phyloP scores from a whole-genome alignment of 108 stramenopile species.

The Nitzschia sp. region DNA sequence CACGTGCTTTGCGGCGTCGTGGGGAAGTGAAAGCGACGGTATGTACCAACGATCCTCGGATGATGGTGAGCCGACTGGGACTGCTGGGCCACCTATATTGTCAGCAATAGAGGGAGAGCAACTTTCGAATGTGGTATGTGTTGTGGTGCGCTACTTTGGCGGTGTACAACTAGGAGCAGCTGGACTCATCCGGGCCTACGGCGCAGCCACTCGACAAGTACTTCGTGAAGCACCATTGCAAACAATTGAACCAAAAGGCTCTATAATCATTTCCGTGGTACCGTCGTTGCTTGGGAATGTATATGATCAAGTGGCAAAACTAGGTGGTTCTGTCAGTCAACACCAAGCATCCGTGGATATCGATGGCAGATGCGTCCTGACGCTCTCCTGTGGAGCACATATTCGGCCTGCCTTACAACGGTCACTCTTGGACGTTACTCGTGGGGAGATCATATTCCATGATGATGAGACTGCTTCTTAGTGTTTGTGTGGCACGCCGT shows the following conservation, averaged over 20 bases:
- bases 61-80: constrained; percentile 87
- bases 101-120: constrained; percentile 71
- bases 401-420: constrained; percentile 28
- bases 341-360: constrained; percentile 47
- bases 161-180: constrained; percentile 86
- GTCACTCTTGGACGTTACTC: constrained; percentile 64
- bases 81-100: constrained; percentile 74
- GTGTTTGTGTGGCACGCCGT: too few species aligned
- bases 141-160: constrained; percentile 81
- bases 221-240: constrained; percentile 54
- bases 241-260: constrained; percentile 51
- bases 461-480: not conserved
- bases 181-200: constrained; percentile 85
- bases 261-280: constrained; percentile 20
- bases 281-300: constrained; percentile 42
- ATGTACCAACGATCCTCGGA: constrained; percentile 73
- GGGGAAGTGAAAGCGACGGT: constrained; percentile 9
- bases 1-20: constrained; percentile 64
- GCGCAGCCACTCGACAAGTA: constrained; percentile 63
- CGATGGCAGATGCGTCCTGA: constrained; percentile 53
- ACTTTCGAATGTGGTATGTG: constrained; percentile 67
- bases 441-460: constrained; percentile 38
- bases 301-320: constrained; percentile 52
- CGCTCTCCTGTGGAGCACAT: constrained; percentile 57
- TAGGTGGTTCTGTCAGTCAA: constrained; percentile 35